A percentile compares a stretch with the other conserved stretches of the same genome.
These are phyloP conservation scores for Pisolithus tinctorius DNA, from an alignment of 768 basidiomycete species.

Conservation along the genomic window DNA sequence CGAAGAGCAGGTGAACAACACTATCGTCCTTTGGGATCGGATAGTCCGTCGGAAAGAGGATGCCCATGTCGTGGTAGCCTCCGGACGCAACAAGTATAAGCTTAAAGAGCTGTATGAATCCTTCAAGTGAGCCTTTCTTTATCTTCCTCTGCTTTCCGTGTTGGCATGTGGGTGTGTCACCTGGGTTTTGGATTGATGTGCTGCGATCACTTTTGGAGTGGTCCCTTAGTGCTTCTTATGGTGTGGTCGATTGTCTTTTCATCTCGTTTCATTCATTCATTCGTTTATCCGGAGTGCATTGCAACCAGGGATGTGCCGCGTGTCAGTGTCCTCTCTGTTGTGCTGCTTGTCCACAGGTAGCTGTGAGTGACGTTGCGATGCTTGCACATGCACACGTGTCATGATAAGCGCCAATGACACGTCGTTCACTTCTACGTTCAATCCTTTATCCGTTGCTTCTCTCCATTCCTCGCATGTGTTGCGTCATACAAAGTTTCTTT, in stretches of 20 bases:
- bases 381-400: background rate
- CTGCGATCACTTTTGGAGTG: background rate
- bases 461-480: background rate
- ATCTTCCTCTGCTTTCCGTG: background rate
- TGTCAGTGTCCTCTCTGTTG: too few relatives aligned
- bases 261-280: too few relatives aligned
- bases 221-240: too few relatives aligned
- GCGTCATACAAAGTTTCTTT: conserved; percentile 4
- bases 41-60: conserved; percentile 80
- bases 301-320: too few relatives aligned
- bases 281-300: too few relatives aligned
- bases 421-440: background rate
- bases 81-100: conserved; percentile 74
- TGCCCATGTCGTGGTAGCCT: conserved; percentile 42
- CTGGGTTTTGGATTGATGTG: background rate
- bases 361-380: too few relatives aligned
- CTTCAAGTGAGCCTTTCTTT: conserved; percentile 54
- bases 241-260: too few relatives aligned
- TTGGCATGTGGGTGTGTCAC: background rate
- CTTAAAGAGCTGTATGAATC: conserved; percentile 68
- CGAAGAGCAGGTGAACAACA: conserved; percentile 50
- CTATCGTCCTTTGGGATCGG: conserved; percentile 88
- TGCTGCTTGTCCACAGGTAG: too few relatives aligned
- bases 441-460: background rate
- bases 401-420: background rate